Evolutionary conservation across 208 protist genomes (phyloP).

Genomic region (Crithidia sp.): DNA sequence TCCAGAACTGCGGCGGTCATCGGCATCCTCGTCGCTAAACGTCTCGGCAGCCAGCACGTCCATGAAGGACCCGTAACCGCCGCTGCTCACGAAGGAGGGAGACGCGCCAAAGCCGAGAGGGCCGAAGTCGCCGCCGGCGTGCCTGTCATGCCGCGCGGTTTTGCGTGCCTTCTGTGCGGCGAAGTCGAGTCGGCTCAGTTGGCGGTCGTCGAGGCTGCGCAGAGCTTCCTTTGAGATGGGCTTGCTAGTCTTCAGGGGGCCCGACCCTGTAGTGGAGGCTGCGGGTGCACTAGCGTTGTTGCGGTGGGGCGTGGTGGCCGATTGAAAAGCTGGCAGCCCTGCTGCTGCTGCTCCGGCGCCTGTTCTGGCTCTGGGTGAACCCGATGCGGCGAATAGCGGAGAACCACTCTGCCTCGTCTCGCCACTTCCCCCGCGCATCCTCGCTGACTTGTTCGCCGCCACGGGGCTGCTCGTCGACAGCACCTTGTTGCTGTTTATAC

Average conservation of each 20-base stretch:
- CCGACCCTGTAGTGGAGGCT: neutral
- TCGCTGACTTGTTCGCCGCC: too few species aligned
- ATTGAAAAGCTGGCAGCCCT: too few species aligned
- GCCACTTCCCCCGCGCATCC: too few species aligned
- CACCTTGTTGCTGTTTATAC: too few species aligned
- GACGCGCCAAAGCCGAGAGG: neutral
- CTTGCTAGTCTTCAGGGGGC: neutral
- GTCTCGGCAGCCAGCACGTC: neutral
- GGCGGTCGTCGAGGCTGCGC: neutral
- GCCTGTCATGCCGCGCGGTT: neutral
- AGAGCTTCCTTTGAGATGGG: constrained; percentile 21
- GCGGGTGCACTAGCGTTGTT: neutral
- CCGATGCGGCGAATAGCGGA: too few species aligned
- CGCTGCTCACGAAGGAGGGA: constrained; percentile 5
- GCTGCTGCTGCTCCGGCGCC: too few species aligned
- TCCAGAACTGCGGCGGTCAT: neutral
- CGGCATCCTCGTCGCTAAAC: neutral
- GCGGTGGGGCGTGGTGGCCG: too few species aligned
- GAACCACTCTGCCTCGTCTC: too few species aligned
- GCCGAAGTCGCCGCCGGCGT: neutral
- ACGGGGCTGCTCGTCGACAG: too few species aligned
- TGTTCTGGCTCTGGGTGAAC: too few species aligned
- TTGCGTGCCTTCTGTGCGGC: constrained; percentile 11
- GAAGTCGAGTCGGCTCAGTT: constrained; percentile 15
- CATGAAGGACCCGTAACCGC: constrained; percentile 25